Percentiles rank a stretch among this genome's conserved stretches.
Conservation (phyloP, 768 basidiomycete genomes). For the Phanerochaete carnosa region DNA sequence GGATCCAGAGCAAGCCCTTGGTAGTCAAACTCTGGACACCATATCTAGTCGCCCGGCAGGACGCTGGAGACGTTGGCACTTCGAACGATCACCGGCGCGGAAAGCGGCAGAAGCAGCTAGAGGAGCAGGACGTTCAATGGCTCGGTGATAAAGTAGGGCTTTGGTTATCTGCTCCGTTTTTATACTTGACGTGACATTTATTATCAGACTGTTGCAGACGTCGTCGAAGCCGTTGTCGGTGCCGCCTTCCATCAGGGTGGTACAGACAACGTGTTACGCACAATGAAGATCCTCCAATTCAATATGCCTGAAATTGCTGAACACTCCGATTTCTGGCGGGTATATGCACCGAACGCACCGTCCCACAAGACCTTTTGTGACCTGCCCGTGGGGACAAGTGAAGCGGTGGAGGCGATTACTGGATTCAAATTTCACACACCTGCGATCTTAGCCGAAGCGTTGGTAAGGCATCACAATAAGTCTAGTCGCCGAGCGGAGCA, state of each 20-base stretch:
- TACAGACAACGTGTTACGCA: constrained; percentile 59
- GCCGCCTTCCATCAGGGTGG: constrained; percentile 79
- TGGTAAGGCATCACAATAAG: constrained; percentile 43
- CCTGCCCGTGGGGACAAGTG: constrained; percentile 29
- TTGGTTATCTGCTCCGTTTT: constrained; percentile 5
- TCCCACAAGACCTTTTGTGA: not conserved
- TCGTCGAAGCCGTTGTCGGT: constrained; percentile 80
- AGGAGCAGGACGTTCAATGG: constrained; percentile 47
- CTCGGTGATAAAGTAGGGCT: constrained; percentile 72
- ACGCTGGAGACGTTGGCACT: constrained; percentile 1
- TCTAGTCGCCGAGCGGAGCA: not conserved
- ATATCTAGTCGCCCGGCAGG: constrained; percentile 14
- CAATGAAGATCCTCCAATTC: constrained; percentile 61
- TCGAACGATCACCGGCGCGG: not conserved
- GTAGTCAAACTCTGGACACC: constrained; percentile 65
- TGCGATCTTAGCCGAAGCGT: constrained; percentile 65
- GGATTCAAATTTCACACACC: constrained; percentile 60
- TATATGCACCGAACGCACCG: constrained; percentile 22
- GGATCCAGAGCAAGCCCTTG: constrained; percentile 72
- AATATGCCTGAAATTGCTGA: constrained; percentile 59
- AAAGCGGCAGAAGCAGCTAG: constrained; percentile 39
- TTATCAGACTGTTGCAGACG: constrained; percentile 73
- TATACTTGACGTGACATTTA: not conserved
- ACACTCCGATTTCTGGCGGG: constrained; percentile 71
- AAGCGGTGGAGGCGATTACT: constrained; percentile 60